Evolutionary conservation across 2,329 filamentous ascomycete species (phyloP), one percentile per base, ranked within the genome.

Genomic region (Claviceps capensis): DNA sequence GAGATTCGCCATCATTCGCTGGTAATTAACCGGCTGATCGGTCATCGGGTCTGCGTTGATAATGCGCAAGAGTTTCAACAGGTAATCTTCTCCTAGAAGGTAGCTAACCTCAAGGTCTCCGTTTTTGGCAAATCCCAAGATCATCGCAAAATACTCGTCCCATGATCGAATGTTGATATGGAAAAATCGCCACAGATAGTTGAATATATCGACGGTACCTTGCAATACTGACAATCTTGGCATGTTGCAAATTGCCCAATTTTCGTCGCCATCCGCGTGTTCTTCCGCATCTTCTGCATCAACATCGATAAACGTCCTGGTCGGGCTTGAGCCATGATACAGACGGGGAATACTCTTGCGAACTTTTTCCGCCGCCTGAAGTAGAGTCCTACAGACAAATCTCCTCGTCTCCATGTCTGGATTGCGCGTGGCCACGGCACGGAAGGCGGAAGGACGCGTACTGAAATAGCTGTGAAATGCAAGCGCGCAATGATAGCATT

Each of bases 121-220:
- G 51, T 87, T 66, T 46, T 70, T 72, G 14, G 81, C 79, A 61
- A 90, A 83, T n/a, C 70, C 70, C n/a, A 77, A 62, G 55, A 90
- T 71, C n/a, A 85, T 74, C 13, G 77, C 76, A 62, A 91, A 91
- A 53, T 84, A 83, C 60, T 91, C 86, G 43, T 82, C 78, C 87
- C 87, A 93, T 3, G 85, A 77, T 52, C 82, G 78, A 30, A 80
- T 69, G 46, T 76, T 71, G 2, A 70, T 65, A 54, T 86, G 80
- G 52, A 88, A 80, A n/a, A 67, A 70, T 3, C 75, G 68, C 78
- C 81, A 88, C 3, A 87, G 64, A 22, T 72, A 64, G 34, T 72
- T 68, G 48, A 88, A 71, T 22, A 79, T 67, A 17, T 61, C 58
- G 42, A 81, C 64, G 4, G 69, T 64, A 2, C 64, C 62, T 26